Evolutionary conservation across 2,329 filamentous ascomycete species (phyloP).

Genomic region (Penicillium capsulatum): DNA sequence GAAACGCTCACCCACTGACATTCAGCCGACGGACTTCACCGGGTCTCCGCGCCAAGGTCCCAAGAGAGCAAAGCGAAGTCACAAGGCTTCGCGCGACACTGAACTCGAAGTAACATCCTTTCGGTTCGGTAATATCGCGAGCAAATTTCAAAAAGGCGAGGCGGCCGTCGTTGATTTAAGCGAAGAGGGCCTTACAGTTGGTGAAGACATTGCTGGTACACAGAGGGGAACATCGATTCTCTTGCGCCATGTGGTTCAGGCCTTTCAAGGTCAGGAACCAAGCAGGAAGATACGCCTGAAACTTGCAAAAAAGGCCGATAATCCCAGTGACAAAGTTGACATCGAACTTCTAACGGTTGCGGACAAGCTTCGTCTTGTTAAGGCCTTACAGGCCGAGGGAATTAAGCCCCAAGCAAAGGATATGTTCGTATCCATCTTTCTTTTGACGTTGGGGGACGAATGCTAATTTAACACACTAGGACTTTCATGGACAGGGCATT

Average conservation of each 20-base stretch:
- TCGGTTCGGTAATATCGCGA: constrained; percentile 20
- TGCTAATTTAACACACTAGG: too few relatives aligned
- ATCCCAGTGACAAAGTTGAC: constrained; percentile 20
- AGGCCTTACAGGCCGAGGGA: constrained; percentile 9
- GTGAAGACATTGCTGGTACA: constrained; percentile 1
- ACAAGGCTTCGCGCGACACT: constrained; percentile 1
- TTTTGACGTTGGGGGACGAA: too few relatives aligned
- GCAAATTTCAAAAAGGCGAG: constrained; percentile 4
- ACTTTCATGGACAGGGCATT: constrained; percentile 35
- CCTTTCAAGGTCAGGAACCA: constrained; percentile 16
- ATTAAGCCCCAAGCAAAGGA: constrained; percentile 19
- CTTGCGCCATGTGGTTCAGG: constrained; percentile 21
- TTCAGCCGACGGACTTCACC: constrained; percentile 29
- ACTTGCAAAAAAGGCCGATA: constrained; percentile 20
- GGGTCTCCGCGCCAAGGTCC: constrained; percentile 10
- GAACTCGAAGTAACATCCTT: constrained; percentile 20
- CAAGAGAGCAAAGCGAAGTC: constrained; percentile 12
- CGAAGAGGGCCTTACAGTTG: constrained; percentile 10
- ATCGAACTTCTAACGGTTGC: constrained; percentile 26
- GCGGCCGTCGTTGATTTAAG: constrained; percentile 15
- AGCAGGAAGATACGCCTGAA: constrained; percentile 31
- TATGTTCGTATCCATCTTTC: constrained; percentile 29
- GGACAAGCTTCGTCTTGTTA: constrained; percentile 21
- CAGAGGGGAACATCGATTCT: constrained; percentile 9
- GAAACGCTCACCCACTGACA: constrained; percentile 31